A percentile compares a stretch with the other conserved stretches of the same genome.
phyloP scores from a whole-genome alignment of 2,329 filamentous ascomycete genomes.

The Colletotrichum karsti region DNA sequence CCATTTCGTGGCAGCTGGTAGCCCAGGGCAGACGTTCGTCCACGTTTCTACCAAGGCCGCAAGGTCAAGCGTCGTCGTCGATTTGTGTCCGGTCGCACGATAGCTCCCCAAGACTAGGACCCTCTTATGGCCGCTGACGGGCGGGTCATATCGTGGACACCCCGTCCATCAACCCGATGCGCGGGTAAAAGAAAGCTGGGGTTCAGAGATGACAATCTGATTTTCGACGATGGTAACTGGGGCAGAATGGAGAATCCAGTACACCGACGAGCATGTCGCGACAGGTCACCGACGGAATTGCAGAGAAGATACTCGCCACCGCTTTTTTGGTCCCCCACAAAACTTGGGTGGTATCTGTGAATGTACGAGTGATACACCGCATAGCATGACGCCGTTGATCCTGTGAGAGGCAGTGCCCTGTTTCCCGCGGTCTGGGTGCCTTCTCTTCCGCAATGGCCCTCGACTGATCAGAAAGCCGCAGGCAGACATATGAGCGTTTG shows the following conservation, averaged over 20 bases:
- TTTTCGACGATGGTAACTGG: background rate
- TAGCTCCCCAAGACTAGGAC: background rate
- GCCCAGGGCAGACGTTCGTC: background rate
- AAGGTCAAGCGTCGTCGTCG: no score
- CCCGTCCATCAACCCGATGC: background rate
- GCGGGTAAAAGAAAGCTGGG: background rate
- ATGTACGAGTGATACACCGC: background rate
- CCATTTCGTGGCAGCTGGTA: background rate
- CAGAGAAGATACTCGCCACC: constrained; percentile 13
- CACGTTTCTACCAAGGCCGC: background rate
- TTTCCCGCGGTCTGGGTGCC: background rate
- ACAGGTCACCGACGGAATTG: background rate
- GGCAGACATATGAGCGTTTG: background rate
- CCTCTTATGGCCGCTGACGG: background rate
- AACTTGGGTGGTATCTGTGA: constrained; percentile 4
- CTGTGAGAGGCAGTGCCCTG: background rate
- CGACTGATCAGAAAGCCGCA: background rate
- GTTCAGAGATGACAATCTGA: background rate
- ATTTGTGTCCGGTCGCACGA: background rate
- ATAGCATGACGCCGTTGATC: constrained; percentile 14
- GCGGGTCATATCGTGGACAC: background rate
- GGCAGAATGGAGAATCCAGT: background rate
- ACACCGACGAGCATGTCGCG: background rate
- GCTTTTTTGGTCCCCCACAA: constrained; percentile 12
- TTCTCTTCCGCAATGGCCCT: background rate